These are phyloP conservation scores for Porpolomopsis calyptriformis DNA, from an alignment of 768 basidiomycete genomes.

Conservation along the genomic window DNA sequence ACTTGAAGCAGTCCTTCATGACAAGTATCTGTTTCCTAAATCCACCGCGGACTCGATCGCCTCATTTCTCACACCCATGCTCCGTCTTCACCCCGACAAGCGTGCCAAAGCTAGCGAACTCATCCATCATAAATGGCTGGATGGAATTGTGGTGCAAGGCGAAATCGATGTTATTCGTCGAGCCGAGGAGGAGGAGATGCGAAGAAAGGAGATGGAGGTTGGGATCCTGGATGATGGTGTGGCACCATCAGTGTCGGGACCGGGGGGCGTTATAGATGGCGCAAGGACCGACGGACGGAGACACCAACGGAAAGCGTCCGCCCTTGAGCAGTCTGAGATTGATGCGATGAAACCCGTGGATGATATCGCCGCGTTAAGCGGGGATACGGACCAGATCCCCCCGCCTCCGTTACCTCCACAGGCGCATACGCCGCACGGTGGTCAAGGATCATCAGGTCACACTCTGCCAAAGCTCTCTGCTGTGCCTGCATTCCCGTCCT, in stretches of 20 bases:
- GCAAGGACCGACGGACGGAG: background rate
- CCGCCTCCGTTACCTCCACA: background rate
- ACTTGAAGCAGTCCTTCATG: slow-evolving; percentile 67
- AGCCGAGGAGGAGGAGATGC: slow-evolving; percentile 44
- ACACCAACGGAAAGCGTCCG: slow-evolving; percentile 25
- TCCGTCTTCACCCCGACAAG: slow-evolving; percentile 79
- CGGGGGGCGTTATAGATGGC: slow-evolving; percentile 1
- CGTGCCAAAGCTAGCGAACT: slow-evolving; percentile 84
- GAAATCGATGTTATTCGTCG: slow-evolving; percentile 75
- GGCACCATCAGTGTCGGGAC: background rate
- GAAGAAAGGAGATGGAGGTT: slow-evolving; percentile 33
- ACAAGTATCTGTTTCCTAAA: slow-evolving; percentile 91
- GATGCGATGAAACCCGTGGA: slow-evolving; percentile 73
- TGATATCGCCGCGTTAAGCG: slow-evolving; percentile 23
- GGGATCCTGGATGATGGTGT: slow-evolving; percentile 23
- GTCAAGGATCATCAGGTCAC: background rate
- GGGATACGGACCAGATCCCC: slow-evolving; percentile 6
- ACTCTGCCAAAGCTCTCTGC: background rate
- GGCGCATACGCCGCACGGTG: background rate
- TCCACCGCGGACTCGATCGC: slow-evolving; percentile 73
- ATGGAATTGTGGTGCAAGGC: slow-evolving; percentile 76
- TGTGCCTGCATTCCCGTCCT: slow-evolving; percentile 10
- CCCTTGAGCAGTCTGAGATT: slow-evolving; percentile 29
- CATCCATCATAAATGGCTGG: slow-evolving; percentile 79
- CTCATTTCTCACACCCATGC: slow-evolving; percentile 81